Evolutionary conservation across 139 green algal genomes (phyloP), one percentile per base, ranked within the genome.

Genomic region (Zygnema circumcarinatum): DNA sequence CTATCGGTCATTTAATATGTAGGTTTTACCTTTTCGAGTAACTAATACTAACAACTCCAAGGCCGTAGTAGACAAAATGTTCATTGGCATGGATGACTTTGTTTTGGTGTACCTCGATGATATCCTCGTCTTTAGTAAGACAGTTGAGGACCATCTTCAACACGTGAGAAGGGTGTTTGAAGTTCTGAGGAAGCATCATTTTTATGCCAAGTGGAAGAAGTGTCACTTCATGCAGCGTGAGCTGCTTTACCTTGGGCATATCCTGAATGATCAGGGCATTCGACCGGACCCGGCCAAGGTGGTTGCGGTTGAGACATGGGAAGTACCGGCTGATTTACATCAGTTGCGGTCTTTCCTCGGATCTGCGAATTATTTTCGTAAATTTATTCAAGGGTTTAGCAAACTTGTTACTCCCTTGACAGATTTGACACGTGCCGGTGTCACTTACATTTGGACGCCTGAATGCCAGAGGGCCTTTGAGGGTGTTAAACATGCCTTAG

Each of bases 71-170:
- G 90, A 93, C 52, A 38, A 91, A 20, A 81, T 93, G 0, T 88
- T 95, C 79, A 0, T 74, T 74, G 22, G 53, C 93, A 47, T 87
- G 72, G 72, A 92, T 76, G 33, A 79, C 2, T 94, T 91, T 67
- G 88, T 95, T 0, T 35, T 92, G 21, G 79, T 94, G 29, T 94
- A 93, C 38, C 74, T 95, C 1, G 91, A 94, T 79, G 91, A 95
- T 75, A 79, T 85, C 40, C n/a, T 85, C n/a, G 79, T 85, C 2
- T 85, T 39, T 33, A 76, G 33, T 31, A 85, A 85, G 42, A 85
- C 36, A 31, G 16, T 21, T 20, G 79, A 81, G 3, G 79, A 75
- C 32, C 79, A 85, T 35, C 20, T 56, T 11, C 2, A 38, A 7
- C 79, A 85, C 41, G 53, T 85, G 79, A n/a, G 41, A 75, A 31